A percentile compares a stretch with the other conserved stretches of the same genome.
Evolutionary conservation across 2,329 filamentous ascomycete genomes (phyloP).

Genomic region (Pleomassaria siparia): DNA sequence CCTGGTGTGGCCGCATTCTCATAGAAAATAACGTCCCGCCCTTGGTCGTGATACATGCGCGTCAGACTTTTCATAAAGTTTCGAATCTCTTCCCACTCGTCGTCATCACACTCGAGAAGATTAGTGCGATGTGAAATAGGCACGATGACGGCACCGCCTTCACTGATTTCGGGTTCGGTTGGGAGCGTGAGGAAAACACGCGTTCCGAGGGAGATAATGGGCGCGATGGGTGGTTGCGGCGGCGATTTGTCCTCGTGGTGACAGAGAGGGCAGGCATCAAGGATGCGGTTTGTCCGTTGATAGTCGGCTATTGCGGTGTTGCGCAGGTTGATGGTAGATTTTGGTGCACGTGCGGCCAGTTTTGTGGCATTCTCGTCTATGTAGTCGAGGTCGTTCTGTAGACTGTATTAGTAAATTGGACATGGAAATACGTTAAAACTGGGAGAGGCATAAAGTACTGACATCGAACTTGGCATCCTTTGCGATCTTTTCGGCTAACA

Average conservation of each 20-base stretch:
- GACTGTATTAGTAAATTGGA: constrained; percentile 15
- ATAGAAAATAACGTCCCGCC: constrained; percentile 92
- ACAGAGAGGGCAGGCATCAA: constrained; percentile 88
- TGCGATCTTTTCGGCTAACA: constrained; percentile 88
- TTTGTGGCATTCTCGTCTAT: constrained; percentile 95
- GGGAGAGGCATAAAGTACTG: constrained; percentile 23
- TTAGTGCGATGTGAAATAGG: constrained; percentile 86
- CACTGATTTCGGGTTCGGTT: constrained; percentile 82
- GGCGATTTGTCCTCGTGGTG: constrained; percentile 82
- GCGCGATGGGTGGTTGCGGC: constrained; percentile 70
- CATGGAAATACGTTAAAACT: neutral
- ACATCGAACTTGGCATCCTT: constrained; percentile 86
- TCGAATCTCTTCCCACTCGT: constrained; percentile 98
- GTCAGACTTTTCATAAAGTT: constrained; percentile 99
- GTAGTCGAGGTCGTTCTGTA: constrained; percentile 82
- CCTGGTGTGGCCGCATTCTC: constrained; percentile 88
- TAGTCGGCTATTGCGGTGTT: constrained; percentile 86
- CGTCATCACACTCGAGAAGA: constrained; percentile 95
- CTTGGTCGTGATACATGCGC: constrained; percentile 91
- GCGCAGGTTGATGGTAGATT: constrained; percentile 83
- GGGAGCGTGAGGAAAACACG: constrained; percentile 85
- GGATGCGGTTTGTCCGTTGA: constrained; percentile 81
- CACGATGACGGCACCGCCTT: constrained; percentile 83
- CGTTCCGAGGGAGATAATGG: constrained; percentile 82
- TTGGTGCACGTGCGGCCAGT: constrained; percentile 82